phyloP scores from a whole-genome alignment of 345 rosid species.

The Lepidium aucheri region DNA sequence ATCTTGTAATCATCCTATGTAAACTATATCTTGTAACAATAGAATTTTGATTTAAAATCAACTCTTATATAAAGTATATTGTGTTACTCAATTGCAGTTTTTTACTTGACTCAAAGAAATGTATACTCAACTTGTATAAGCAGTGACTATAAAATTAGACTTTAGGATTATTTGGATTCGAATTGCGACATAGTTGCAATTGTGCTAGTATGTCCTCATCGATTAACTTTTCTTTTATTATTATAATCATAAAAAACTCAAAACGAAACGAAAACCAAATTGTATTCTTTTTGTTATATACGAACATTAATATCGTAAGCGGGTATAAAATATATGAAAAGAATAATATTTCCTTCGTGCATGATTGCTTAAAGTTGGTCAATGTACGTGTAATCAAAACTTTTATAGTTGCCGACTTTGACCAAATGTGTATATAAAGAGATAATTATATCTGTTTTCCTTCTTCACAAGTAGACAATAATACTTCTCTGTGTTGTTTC shows the following conservation, averaged over 20 bases:
- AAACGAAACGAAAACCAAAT: slow-evolving; percentile 7
- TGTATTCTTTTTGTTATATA: neutral
- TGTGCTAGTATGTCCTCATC: too few species aligned
- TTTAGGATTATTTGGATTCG: too few species aligned
- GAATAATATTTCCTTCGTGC: neutral
- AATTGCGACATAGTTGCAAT: too few species aligned
- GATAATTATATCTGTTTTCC: neutral
- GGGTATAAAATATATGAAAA: neutral
- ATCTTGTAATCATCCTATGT: slow-evolving; percentile 9
- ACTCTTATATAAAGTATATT: neutral
- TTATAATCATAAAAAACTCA: neutral
- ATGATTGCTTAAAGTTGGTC: neutral
- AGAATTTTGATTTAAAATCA: slow-evolving; percentile 2
- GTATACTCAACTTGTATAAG: neutral
- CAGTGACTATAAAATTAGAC: too few species aligned
- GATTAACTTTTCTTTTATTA: neutral
- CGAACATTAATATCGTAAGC: neutral
- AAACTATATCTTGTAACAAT: slow-evolving; percentile 18
- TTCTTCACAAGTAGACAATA: slow-evolving; percentile 9
- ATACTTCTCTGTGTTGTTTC: neutral
- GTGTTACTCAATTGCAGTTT: neutral
- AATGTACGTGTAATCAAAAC: slow-evolving; percentile 5
- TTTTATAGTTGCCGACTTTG: slow-evolving; percentile 21
- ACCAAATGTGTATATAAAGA: neutral
- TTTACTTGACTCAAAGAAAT: neutral